Conservation (phyloP, 2,329 filamentous ascomycete genomes). For the Colletotrichum godetiae region DNA sequence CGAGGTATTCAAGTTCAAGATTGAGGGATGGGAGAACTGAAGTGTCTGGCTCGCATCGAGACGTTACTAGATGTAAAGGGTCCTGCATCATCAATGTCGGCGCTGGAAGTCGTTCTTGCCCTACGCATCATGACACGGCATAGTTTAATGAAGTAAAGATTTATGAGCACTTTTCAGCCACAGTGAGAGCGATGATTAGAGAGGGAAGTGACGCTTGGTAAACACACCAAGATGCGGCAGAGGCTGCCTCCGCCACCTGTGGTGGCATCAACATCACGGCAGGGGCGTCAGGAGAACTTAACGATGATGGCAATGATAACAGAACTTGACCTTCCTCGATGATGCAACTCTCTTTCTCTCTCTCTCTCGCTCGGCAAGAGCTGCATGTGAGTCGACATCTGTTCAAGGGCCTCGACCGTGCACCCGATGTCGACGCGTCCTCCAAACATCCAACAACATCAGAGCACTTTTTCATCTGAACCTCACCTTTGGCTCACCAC, state of each 20-base stretch:
- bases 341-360: background rate
- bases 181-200: background rate
- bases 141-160: background rate
- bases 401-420: background rate
- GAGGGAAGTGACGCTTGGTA: background rate
- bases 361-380: background rate
- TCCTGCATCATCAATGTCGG: background rate
- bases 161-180: background rate
- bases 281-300: background rate
- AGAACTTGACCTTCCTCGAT: background rate
- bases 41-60: background rate
- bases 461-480: slow-evolving; percentile 32
- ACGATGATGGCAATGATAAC: background rate
- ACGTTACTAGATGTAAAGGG: background rate
- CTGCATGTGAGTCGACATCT: background rate
- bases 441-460: slow-evolving; percentile 20
- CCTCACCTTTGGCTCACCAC: background rate
- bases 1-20: slow-evolving; percentile 64
- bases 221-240: background rate
- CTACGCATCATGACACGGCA: background rate
- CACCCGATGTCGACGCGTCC: background rate
- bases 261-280: background rate
- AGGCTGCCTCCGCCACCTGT: background rate
- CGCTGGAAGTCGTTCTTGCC: background rate
- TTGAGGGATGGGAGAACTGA: slow-evolving; percentile 62